Conservation (phyloP, 352 stramenopile species). For the Phytophthora cryptogea region DNA sequence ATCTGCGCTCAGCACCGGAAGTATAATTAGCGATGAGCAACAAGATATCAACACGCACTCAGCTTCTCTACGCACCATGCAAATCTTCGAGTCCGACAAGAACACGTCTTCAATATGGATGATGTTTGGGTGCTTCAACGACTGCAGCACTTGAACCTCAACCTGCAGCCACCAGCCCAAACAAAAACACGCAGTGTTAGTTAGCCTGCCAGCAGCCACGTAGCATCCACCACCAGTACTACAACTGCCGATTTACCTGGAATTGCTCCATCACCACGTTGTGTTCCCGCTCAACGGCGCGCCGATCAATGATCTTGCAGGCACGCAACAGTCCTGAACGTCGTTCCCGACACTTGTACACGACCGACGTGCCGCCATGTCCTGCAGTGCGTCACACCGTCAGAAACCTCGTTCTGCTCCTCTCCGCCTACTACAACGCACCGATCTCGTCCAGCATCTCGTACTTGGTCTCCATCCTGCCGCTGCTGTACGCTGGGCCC, state of each 20-base stretch:
- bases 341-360: slow-evolving; percentile 81
- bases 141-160: slow-evolving; percentile 91
- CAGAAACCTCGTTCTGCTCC: neutral
- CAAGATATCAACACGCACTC: neutral
- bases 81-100: slow-evolving; percentile 83
- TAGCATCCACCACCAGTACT: neutral
- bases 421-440: slow-evolving; percentile 28
- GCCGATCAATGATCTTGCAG: slow-evolving; percentile 91
- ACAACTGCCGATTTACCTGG: slow-evolving; percentile 50
- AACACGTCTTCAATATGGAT: slow-evolving; percentile 91
- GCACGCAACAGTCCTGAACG: slow-evolving; percentile 56
- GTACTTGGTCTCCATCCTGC: slow-evolving; percentile 84
- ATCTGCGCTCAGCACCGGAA: slow-evolving; percentile 38
- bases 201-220: neutral
- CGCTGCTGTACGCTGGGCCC: slow-evolving; percentile 67
- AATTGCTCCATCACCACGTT: slow-evolving; percentile 90
- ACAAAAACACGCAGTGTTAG: slow-evolving; percentile 4
- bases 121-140: slow-evolving; percentile 90
- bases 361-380: slow-evolving; percentile 82
- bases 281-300: slow-evolving; percentile 66
- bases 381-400: slow-evolving; percentile 36
- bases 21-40: neutral
- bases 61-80: slow-evolving; percentile 55
- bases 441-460: slow-evolving; percentile 83
- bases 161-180: slow-evolving; percentile 42